Base-by-base conservation (phyloP, 768 basidiomycete species). In the Pisolithus sp. region DNA sequence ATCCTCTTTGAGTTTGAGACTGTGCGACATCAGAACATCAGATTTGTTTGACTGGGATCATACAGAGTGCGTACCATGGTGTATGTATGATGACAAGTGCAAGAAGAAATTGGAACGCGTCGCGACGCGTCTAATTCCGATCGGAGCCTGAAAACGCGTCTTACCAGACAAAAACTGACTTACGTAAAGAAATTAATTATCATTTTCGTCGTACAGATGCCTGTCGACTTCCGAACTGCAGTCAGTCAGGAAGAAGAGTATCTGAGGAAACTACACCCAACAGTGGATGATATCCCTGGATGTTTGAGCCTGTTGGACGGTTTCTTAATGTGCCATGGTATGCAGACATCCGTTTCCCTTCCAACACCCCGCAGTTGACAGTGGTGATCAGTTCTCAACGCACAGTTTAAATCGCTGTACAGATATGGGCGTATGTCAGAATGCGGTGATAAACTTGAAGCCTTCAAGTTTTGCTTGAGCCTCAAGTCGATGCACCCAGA, bases 401-500 rank as follows among this genome's bases (percentile, higher is more conserved):
- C 81, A 18, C 95, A 97, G 68, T 67, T 93, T 46, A 86, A 85
- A 60, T 85, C 86, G 2, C 69, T 97, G 49, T 98, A 98, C 69
- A 81, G 95, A 62, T 83, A 86, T 58, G 95, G 95, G 7, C 78
- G 82, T 51, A 73, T 79, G 55, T 70, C 80, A 0, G 79, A 82
- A 50, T 97, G 94, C 69, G 73, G 72, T 0, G 74, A 76, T 42
- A 93, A 95, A 65, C 77, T 85, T 63, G 85, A 91, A 52, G 93
- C 95, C 60, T 94, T 95, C 78, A 96, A 96, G 69, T 95, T 89
- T 68, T 99, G 95, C 70, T 73, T 95, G 73, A 85, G 83, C 54
- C 71, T 87, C 54, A 95, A 93, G 68, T 75, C 80, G 12, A 72
- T 89, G 68, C 78, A 85, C 48, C 82, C 83, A 15, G 92, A 93